Evolutionary conservation across 108 stramenopile species (phyloP), one percentile per base, ranked within the genome.

Genomic region (Pseudonitzschia multistriata): DNA sequence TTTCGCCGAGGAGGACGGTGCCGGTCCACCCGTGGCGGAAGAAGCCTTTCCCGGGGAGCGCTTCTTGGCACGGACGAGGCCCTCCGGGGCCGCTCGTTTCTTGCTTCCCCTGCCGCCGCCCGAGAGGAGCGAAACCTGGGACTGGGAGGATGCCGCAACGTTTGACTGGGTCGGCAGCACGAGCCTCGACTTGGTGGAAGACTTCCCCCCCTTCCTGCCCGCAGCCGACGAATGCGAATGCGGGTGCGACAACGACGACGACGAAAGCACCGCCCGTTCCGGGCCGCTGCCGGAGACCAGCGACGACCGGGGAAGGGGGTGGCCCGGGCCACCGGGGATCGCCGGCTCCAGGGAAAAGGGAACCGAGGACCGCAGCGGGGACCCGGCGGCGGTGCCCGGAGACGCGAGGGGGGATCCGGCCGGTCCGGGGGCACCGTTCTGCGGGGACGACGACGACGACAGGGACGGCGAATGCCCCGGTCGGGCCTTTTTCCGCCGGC

Each of bases 121-220:
- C 8, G 37, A 13, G 42, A 17, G 17, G 5, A 6, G 33, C 19
- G 36, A 11, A 4, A 8, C 11, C 30, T 14, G 14, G 15, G 62
- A 6, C 24, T 30, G 6, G 25, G 36, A 14, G 28, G 62, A 39
- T 5, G 60, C 30, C 7, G 17, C 15, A 0, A 22, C 48, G 22
- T 47, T 49, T 11, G 64, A 40, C 6, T 47, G 48, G 8, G 64
- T 65, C 22, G 64, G 42, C 30, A 65, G 25, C 5, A 35, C 42
- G 42, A 49, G 37, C 27, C 48, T 22, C n/a, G 64, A 65, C 11
- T 45, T 45, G 42, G 42, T 6, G 2, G 42, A 3, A 1, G 42
- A 6, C 15, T 13, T 17, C 3, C 15, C 3, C 5, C 15, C 3
- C 42, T 1, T 8, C 2, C 13, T 1, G 2, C 7, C 42, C 42